Base-by-base conservation (phyloP, 2,329 filamentous ascomycete genomes). In the Hymenoscyphus salicellus region DNA sequence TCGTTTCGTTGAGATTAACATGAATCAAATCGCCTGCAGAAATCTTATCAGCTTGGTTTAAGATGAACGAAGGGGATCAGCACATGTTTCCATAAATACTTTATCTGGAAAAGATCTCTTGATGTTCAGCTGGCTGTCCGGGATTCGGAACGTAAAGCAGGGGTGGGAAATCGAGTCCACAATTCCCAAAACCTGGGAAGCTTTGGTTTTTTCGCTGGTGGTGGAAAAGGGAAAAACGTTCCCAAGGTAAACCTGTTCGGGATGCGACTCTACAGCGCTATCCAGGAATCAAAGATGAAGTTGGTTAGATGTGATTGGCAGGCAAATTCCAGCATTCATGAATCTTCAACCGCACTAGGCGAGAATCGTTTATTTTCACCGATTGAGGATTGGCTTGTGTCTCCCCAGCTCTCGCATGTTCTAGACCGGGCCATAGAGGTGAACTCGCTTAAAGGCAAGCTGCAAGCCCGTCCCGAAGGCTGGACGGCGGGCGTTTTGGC, bases 331-430 rank as follows among this genome's bases (percentile, higher is more conserved):
- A 32, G 20, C 17, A 59, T 38, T 30, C 10, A 26, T 20, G 28
- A 57, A 32, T 23, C 28, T 52, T 16, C 46, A 23, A 20, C 55
- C 55, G 55, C 55, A 30, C 59, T 62, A 6, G 43, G 23, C 20
- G 20, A 52, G 36, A 49, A 60, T 70, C 68, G 68, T 69, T 58
- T 70, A 70, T 67, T 70, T 70, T 70, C 17, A 60, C 68, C 63
- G 33, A 64, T 63, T 69, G 60, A 38, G 60, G 68, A 28, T 52
- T 70, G 61, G 60, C 58, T 30, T n/a, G 32, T 49, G 28, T 2
- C 16, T 30, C 52, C 59, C 58, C 55, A 33, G 56, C 28, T 61
- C 55, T 32, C 28, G 49, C 23, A 60, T 56, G 61, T 61, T 68
- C 68, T 63, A 69, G 67, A 64, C 62, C 61, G 43, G 57, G 65